Evolutionary conservation across 306 rosid species (phyloP), one percentile per base, ranked within the genome.

Genomic region (Fragaria iinumae): DNA sequence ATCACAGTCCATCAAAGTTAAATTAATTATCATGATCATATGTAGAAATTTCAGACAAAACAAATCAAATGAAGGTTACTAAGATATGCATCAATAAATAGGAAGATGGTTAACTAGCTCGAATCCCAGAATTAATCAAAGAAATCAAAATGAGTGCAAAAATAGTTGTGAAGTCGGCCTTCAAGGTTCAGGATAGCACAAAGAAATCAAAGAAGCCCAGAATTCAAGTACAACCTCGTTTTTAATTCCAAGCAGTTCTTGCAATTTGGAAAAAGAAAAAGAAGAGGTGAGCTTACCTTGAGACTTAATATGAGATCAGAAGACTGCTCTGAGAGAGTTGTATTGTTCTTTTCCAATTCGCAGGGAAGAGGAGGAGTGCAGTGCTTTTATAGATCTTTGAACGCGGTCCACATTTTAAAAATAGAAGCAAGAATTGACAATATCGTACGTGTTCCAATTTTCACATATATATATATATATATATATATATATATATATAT

Each of bases 321-420:
- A 81, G 29, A 29, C 36, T 32, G 36, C 36, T 32, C 53, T 16
- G 38, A 53, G 39, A 18, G 64, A 49, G 29, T 6, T 16, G 7
- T 7, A 14, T 18, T 5, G 50, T 80, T 75, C 23, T 47, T 25
- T 44, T 76, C 72, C 71, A 13, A 59, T 53, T 49, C 23, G 67
- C 45, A 64, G 72, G 76, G 55, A 32, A 0, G 66, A 43, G 72
- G 27, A 43, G 72, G 27, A 43, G 56, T 20, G 52, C 29, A 50
- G 48, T 43, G 13, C 41, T 75, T 75, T 71, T 76, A 83, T 79
- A 79, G 64, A 64, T 29, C 14, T 5, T 50, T 32, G 32, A 69
- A 83, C 86, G 86, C 86, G 81, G 48, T 74, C 78, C 43, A 20
- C 59, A 67, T 27, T 27, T 41, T 5, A 38, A 18, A 20, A 72